Conservation (phyloP, 306 rosid genomes). For the Cicer cuneatum region DNA sequence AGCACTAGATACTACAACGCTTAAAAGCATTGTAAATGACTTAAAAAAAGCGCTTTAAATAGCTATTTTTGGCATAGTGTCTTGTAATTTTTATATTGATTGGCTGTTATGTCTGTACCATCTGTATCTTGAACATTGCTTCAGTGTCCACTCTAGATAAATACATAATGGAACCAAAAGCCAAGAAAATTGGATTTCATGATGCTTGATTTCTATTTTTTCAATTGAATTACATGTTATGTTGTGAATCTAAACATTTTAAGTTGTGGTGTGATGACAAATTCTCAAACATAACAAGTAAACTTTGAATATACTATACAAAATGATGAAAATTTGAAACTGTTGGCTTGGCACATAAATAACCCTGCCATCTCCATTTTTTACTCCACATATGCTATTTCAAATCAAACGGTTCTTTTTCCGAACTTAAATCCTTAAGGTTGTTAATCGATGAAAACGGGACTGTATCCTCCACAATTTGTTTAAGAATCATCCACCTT, state of each 20-base stretch:
- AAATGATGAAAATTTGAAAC: not conserved
- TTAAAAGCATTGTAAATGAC: no score
- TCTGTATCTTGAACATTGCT: not conserved
- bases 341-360: not conserved
- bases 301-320: no score
- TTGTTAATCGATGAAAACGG: not conserved
- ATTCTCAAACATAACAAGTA: not conserved
- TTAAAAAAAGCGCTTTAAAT: no score
- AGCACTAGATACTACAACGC: no score
- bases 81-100: conserved; percentile 1
- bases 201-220: not conserved
- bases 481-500: not conserved
- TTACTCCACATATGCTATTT: not conserved
- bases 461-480: not conserved
- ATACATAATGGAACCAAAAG: not conserved
- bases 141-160: not conserved
- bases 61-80: no score
- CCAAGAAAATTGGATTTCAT: conserved; percentile 20
- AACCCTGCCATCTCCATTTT: not conserved
- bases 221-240: not conserved
- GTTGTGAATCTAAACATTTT: conserved; percentile 1
- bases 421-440: not conserved
- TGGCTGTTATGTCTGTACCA: not conserved
- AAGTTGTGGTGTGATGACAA: not conserved
- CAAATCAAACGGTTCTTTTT: not conserved